Base-by-base conservation (phyloP, 176 grass and related monocot species). In the Triticum turgidum region DNA sequence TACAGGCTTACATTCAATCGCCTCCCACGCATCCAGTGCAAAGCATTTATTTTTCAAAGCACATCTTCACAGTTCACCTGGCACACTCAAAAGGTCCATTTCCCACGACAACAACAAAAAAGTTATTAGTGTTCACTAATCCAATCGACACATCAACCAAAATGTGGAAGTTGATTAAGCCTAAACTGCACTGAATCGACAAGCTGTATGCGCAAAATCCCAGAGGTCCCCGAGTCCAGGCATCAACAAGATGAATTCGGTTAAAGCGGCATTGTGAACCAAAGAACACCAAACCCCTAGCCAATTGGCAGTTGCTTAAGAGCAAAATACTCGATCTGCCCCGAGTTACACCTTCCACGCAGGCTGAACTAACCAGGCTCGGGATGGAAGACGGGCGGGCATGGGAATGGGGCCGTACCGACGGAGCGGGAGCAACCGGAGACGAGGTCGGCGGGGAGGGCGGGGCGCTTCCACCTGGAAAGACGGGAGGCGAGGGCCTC, bases 391-490 rank as follows among this genome's bases (percentile, higher is more conserved):
- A 38, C 7, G 17, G 13, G 37, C 15, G 4, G 45, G 27, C 38
- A 8, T 33, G 6, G 14, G 49, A 33, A 18, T 0, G 27, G 62
- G 58, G 61, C 27, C 44, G 69, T 94, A 94, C 92, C 81, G 32
- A 94, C 76, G 73, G 29, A 10, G 61, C 82, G 65, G 61, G 82
- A 76, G 87, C 81, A 84, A 0, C 85, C 77, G 25, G 86, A 70
- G 15, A 87, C 68, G 34, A 94, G 73, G 89, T 89, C 86, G 33
- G 93, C 77, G 6, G 92, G 87, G 65, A 98, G 92, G 11, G 86
- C 59, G 66, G 96, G 97, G 14, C 94, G 93, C 89, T 89, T 92
- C 97, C 97, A 98, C 82, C 86, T 88, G 22, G 90, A 81, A 49
- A 98, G 91, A 74, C 92, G 90, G 29, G 92, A 98, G 11, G 92